Conservation (phyloP, 768 basidiomycete genomes). For the Candolleomyces eurysporus region DNA sequence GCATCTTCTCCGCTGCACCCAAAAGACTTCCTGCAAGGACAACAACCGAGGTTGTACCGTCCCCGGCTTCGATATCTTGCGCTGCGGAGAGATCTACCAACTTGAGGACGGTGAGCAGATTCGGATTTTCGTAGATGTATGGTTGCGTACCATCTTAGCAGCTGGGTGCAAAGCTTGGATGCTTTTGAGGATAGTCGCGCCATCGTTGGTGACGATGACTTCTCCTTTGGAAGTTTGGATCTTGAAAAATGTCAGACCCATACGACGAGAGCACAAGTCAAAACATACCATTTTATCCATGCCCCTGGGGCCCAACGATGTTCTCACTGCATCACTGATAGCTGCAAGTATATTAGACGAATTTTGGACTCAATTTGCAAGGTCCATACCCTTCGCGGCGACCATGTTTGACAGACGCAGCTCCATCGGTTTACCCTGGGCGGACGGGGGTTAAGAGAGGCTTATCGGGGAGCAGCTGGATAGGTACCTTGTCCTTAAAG, state of each 20-base stretch:
- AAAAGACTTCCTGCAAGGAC: slow-evolving; percentile 92
- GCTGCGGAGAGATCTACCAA: slow-evolving; percentile 96
- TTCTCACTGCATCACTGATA: slow-evolving; percentile 96
- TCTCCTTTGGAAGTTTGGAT: slow-evolving; percentile 97
- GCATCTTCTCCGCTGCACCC: slow-evolving; percentile 94
- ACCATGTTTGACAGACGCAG: slow-evolving; percentile 96
- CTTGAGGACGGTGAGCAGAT: slow-evolving; percentile 39
- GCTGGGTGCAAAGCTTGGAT: slow-evolving; percentile 97
- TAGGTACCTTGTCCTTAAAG: slow-evolving; percentile 81
- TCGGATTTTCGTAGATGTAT: not conserved
- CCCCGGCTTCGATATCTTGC: slow-evolving; percentile 97
- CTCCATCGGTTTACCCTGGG: slow-evolving; percentile 96
- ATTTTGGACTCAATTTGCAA: slow-evolving; percentile 7
- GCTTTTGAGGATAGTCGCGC: slow-evolving; percentile 94
- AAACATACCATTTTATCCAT: slow-evolving; percentile 97
- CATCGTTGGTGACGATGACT: slow-evolving; percentile 98
- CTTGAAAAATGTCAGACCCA: slow-evolving; percentile 37
- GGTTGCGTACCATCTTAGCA: slow-evolving; percentile 83
- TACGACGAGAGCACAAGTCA: slow-evolving; percentile 6
- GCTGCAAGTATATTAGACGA: slow-evolving; percentile 45
- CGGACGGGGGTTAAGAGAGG: slow-evolving; percentile 23
- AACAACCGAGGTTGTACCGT: slow-evolving; percentile 97
- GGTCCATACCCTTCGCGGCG: slow-evolving; percentile 82
- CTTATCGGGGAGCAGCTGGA: slow-evolving; percentile 5
- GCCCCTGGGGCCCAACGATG: slow-evolving; percentile 92